Evolutionary conservation across 805 yeast genomes (phyloP).

Genomic region (Wickerhamomyces kurtzmanii): DNA sequence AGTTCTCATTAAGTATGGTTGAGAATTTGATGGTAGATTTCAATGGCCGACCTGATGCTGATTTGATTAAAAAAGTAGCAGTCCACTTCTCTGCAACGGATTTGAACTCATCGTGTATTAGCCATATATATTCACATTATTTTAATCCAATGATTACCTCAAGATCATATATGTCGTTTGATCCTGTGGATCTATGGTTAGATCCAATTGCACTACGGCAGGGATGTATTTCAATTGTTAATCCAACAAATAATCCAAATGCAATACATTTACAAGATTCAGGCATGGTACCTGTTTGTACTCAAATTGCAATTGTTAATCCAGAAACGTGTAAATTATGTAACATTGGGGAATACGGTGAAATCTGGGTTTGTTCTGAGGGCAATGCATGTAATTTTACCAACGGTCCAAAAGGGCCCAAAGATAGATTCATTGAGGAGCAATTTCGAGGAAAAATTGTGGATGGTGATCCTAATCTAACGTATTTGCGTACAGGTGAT

Average conservation of each 20-base stretch:
- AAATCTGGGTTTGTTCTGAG: slow-evolving; percentile 92
- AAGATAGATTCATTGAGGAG: slow-evolving; percentile 38
- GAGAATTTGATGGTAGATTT: slow-evolving; percentile 81
- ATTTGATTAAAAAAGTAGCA: slow-evolving; percentile 46
- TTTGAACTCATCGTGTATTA: slow-evolving; percentile 59
- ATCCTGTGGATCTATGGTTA: slow-evolving; percentile 78
- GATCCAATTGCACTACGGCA: slow-evolving; percentile 87
- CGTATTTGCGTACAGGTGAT: slow-evolving; percentile 86
- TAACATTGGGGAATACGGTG: slow-evolving; percentile 88
- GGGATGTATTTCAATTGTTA: slow-evolving; percentile 74
- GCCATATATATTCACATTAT: slow-evolving; percentile 67
- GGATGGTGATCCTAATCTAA: slow-evolving; percentile 51
- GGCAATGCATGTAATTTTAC: slow-evolving; percentile 63
- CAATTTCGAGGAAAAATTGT: slow-evolving; percentile 57
- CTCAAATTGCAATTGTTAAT: slow-evolving; percentile 89
- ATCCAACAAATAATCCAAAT: slow-evolving; percentile 57
- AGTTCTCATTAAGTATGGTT: slow-evolving; percentile 41
- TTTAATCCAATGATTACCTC: slow-evolving; percentile 80
- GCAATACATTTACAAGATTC: slow-evolving; percentile 83
- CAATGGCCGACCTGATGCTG: slow-evolving; percentile 62
- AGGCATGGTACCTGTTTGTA: slow-evolving; percentile 92
- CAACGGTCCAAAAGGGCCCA: slow-evolving; percentile 35
- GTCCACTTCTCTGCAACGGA: slow-evolving; percentile 54
- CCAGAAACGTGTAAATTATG: slow-evolving; percentile 83
- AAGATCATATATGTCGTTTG: slow-evolving; percentile 79